Conservation (phyloP, 2,329 filamentous ascomycete genomes). For the Aureobasidium sp. region DNA sequence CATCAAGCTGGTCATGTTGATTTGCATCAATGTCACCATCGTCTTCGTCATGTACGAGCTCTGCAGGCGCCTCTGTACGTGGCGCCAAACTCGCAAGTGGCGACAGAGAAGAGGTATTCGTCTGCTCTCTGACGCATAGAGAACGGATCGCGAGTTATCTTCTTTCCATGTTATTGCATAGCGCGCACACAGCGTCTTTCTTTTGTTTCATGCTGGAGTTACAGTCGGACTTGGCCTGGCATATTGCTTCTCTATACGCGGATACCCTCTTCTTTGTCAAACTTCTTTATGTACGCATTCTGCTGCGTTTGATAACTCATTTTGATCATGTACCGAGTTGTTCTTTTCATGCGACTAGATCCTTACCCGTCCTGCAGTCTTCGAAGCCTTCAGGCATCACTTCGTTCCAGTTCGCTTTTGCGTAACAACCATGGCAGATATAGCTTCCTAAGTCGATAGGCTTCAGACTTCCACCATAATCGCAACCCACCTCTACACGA, state of each 20-base stretch:
- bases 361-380: neutral
- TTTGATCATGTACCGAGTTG: neutral
- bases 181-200: neutral
- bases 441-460: neutral
- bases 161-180: neutral
- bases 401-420: neutral
- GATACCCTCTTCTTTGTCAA: neutral
- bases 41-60: slow-evolving; percentile 23
- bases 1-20: slow-evolving; percentile 21
- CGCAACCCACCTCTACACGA: neutral
- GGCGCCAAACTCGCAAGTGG: slow-evolving; percentile 16
- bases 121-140: slow-evolving; percentile 5
- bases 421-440: neutral
- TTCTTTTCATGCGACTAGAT: neutral
- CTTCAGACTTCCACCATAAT: neutral
- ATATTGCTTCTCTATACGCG: neutral
- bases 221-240: neutral
- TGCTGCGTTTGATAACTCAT: neutral
- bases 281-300: neutral
- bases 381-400: neutral
- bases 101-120: slow-evolving; percentile 2
- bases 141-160: neutral
- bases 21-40: slow-evolving; percentile 18
- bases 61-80: slow-evolving; percentile 23
- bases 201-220: neutral